These are phyloP conservation scores for Penicillium fimorum DNA, from an alignment of 495 filamentous ascomycete genomes.

Conservation along the genomic window DNA sequence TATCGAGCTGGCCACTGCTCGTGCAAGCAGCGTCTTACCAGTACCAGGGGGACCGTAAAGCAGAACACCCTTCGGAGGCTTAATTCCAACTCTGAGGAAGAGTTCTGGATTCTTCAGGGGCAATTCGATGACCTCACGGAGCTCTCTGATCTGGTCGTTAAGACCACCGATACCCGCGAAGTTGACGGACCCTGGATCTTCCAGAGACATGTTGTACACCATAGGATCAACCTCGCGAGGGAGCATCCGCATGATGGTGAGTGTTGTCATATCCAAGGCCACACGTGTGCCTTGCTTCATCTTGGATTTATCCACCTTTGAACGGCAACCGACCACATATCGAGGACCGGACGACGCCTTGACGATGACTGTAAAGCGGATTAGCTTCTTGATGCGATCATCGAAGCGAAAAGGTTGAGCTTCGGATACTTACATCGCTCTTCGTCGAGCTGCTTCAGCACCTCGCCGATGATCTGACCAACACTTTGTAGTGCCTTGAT, in stretches of 20 bases:
- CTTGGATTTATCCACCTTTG: conserved; percentile 94
- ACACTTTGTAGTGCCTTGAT: conserved; percentile 99
- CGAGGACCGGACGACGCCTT: conserved; percentile 96
- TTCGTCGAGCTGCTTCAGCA: conserved; percentile 97
- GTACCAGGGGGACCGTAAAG: conserved; percentile 98
- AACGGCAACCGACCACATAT: conserved; percentile 98
- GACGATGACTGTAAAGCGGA: conserved; percentile 56
- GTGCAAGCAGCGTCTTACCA: conserved; percentile 92
- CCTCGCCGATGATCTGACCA: conserved; percentile 98
- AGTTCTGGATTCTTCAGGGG: conserved; percentile 98
- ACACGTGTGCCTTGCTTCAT: conserved; percentile 98
- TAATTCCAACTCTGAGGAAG: conserved; percentile 96
- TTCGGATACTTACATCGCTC: conserved; percentile 73
- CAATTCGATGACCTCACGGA: conserved; percentile 96
- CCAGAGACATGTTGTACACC: conserved; percentile 99
- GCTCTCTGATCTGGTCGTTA: conserved; percentile 97
- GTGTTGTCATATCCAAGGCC: conserved; percentile 98
- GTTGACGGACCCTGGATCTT: conserved; percentile 96
- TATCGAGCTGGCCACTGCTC: conserved; percentile 93
- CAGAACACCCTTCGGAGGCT: conserved; percentile 96
- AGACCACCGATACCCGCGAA: conserved; percentile 98
- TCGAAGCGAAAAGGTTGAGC: not conserved
- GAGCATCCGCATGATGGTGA: conserved; percentile 99
- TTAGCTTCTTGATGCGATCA: conserved; percentile 12
- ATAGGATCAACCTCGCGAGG: conserved; percentile 97